Base-by-base conservation (phyloP, 352 stramenopile species). In the Pythium scleroteichum region DNA sequence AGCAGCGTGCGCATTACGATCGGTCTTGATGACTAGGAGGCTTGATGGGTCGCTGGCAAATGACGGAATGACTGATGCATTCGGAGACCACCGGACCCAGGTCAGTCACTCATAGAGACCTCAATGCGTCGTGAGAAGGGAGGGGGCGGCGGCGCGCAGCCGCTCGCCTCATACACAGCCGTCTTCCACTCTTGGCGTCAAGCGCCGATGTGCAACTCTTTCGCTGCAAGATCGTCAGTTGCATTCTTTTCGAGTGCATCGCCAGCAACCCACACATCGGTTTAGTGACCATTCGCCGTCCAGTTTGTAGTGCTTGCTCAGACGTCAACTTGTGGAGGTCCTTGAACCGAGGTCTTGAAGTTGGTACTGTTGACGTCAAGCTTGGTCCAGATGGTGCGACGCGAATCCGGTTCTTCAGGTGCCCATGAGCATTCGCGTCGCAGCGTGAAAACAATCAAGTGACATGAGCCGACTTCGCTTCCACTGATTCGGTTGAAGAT, bases 331-430 rank as follows among this genome's bases (percentile, higher is more conserved):
- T 10, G 29, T 10, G 5, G 35, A 12, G 17, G 40, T 44, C n/a
- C 10, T 22, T 63, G 50, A 51, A 63, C 6, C 8, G 4, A 27
- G 46, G 46, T 33, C 17, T 63, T 63, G 55, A 63, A 63, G 45
- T 54, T 51, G 46, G 12, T 22, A 22, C 19, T n/a, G 42, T n/a
- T 52, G 29, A 49, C 16, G 33, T 35, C 29, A 35, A 35, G 32
- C 22, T 41, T 52, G 32, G 19, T 33, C 32, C 42, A 60, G 26
- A 17, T 52, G 53, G 53, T 52, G 41, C 27, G 19, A 44, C 8
- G 17, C 32, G 23, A 51, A 39, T 57, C 50, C 50, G 50, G 50
- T 57, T 46, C 50, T 57, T 47, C 50, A 57, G 47, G 19, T 10
- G n/a, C n/a, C n/a, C 55, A 44, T 51, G 46, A 56, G 55, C 26